Percentiles rank a stretch among this genome's conserved stretches.
Conservation (phyloP, 78 protist species). For the Chrysochromulina tobinii region DNA sequence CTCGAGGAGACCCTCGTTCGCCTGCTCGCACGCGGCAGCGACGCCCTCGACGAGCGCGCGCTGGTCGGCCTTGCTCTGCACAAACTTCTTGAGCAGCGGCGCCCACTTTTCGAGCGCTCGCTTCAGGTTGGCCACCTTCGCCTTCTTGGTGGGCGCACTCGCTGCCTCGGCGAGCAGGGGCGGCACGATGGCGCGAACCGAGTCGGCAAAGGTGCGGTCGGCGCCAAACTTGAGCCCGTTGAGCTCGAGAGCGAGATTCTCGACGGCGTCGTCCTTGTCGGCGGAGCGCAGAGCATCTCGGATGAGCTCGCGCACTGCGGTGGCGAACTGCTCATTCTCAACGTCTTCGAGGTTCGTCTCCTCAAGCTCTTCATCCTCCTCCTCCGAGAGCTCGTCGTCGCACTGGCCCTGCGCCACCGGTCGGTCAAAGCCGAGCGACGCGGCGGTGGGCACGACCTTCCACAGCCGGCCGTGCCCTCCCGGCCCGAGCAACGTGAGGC, state of each 20-base stretch:
- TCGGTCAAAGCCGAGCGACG: neutral
- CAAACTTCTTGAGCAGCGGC: constrained; percentile 18
- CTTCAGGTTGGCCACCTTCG: neutral
- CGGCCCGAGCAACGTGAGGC: no score
- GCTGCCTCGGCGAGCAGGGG: neutral
- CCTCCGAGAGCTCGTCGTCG: neutral
- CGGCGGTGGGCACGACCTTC: neutral
- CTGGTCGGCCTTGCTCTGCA: neutral
- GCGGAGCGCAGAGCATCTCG: no score
- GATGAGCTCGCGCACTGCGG: no score
- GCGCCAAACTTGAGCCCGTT: constrained; percentile 75
- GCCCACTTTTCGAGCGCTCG: neutral
- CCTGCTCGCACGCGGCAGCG: no score
- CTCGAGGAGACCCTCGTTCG: neutral
- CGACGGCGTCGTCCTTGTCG: no score
- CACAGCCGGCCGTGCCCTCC: no score
- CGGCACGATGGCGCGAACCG: constrained; percentile 23
- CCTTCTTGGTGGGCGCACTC: neutral
- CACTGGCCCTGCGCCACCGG: neutral
- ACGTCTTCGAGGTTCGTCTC: neutral
- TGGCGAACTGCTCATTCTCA: neutral
- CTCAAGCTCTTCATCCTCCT: neutral
- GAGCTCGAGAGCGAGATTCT: constrained; percentile 67
- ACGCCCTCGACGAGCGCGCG: no score
- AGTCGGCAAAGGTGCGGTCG: constrained; percentile 60